Evolutionary conservation across 805 yeast genomes (phyloP), one percentile per base, ranked within the genome.

Genomic region (Ogataea degrootiae): DNA sequence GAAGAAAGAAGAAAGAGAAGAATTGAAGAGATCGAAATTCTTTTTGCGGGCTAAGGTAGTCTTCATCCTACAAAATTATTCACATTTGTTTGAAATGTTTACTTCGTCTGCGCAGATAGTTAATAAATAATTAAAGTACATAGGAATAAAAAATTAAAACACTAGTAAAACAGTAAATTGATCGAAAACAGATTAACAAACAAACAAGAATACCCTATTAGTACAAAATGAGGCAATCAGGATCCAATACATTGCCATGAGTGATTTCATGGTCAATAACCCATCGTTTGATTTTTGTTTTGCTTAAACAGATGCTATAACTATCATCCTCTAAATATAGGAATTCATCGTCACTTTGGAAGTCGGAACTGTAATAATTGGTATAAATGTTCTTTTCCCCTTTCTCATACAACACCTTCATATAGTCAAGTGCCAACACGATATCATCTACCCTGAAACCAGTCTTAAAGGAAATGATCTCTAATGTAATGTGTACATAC

Each of bases 1-100:
- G 91, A 84, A 47, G 92, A 85, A 59, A 73, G 87, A 62, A 69
- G 87, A 45, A 78, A 76, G 59, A 73, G 83, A 60, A 72, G 88
- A 59, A 79, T 85, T 34, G 90, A 85, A 55, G 92, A 86, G 55
- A 80, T 85, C 47, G 79, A 83, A 63, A 75, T 79, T 65, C 68
- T 85, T 48, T 84, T 86, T 54, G 83, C 79, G 42, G 78, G 63
- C 17, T 63, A 43, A 48, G 36, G 35, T 6, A n/a, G 11, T 6
- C 9, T 19, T 21, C 37, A 16, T n/a, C 29, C 34, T 38, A 16
- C n/a, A 19, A 19, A 19, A 19, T 42, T 39, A 19, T n/a, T 14
- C 16, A 22, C 16, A 29, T 16, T 19, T 22, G 9, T 5, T 19
- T 14, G 21, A 8, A 19, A 37, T 37, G 22, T 8, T 39, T 23